These are phyloP conservation scores for Nicotiana undulata DNA, from an alignment of 257 asterid species.

Conservation along the genomic window DNA sequence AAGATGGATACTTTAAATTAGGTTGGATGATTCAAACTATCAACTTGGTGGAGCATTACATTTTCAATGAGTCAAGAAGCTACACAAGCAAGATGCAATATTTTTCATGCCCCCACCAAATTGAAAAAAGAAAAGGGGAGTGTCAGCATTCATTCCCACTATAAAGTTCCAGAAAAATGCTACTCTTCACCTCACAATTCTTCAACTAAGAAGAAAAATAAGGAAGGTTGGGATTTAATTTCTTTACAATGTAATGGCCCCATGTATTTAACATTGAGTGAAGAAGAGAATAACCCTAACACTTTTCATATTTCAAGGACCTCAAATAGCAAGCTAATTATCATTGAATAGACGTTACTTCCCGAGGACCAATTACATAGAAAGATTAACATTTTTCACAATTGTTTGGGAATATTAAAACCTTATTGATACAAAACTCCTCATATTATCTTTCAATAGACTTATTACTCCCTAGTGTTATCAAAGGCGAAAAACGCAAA, in stretches of 20 bases:
- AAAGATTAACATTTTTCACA: background rate
- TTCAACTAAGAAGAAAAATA: background rate
- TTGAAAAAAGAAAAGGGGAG: background rate
- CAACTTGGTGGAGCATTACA: background rate
- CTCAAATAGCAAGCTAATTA: background rate
- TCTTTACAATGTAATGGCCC: no score
- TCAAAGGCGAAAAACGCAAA: no score
- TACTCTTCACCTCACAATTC: background rate
- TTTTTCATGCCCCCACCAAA: background rate
- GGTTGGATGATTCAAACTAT: background rate
- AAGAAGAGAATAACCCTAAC: no score
- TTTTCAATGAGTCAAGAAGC: background rate
- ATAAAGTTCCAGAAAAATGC: background rate
- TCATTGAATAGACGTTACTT: background rate
- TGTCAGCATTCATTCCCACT: background rate
- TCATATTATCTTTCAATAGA: background rate
- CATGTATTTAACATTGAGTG: no score
- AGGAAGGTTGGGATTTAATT: background rate
- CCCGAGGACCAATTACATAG: background rate
- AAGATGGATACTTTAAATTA: background rate
- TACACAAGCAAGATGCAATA: background rate
- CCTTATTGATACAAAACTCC: background rate
- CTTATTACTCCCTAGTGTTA: background rate
- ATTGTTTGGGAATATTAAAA: background rate
- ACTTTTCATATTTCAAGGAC: background rate